A percentile compares a stretch with the other conserved stretches of the same genome.
Evolutionary conservation across 2,329 filamentous ascomycete species (phyloP).

Genomic region (Aspergillus japonicus): DNA sequence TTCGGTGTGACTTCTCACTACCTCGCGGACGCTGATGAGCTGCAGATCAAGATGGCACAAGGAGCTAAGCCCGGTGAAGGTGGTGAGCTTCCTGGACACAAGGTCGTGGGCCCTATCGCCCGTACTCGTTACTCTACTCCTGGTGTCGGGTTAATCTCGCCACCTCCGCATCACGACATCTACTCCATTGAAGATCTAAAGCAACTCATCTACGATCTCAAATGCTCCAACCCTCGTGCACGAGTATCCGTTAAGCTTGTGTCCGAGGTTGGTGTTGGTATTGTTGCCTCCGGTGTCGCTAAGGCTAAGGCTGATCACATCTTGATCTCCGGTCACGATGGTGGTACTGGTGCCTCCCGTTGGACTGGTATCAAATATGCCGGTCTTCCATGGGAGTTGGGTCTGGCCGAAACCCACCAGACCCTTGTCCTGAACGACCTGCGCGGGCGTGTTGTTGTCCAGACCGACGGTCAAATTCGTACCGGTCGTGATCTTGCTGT

Average conservation of each 20-base stretch:
- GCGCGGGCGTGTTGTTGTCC: conserved; percentile 89
- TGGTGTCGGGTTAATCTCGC: conserved; percentile 92
- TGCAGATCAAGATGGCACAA: conserved; percentile 99
- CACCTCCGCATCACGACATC: conserved; percentile 95
- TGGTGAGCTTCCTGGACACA: conserved; percentile 94
- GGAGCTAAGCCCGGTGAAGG: conserved; percentile 97
- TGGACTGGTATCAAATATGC: conserved; percentile 99
- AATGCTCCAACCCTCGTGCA: conserved; percentile 90
- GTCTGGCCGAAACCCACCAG: conserved; percentile 95
- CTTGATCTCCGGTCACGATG: conserved; percentile 92
- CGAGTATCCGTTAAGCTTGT: conserved; percentile 96
- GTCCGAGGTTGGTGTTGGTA: conserved; percentile 94
- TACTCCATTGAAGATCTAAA: conserved; percentile 98
- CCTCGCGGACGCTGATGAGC: conserved; percentile 88
- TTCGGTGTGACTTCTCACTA: conserved; percentile 97
- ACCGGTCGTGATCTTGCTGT: conserved; percentile 93
- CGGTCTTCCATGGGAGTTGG: conserved; percentile 92
- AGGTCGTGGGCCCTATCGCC: conserved; percentile 91
- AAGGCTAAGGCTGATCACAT: conserved; percentile 98
- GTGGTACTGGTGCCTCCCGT: conserved; percentile 91
- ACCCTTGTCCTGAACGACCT: conserved; percentile 94
- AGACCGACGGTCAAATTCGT: conserved; percentile 91
- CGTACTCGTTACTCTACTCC: conserved; percentile 94
- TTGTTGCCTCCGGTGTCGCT: conserved; percentile 93
- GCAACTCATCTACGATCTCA: conserved; percentile 95